phyloP scores from a whole-genome alignment of 2,329 filamentous ascomycete species.

The Dothistroma septosporum region DNA sequence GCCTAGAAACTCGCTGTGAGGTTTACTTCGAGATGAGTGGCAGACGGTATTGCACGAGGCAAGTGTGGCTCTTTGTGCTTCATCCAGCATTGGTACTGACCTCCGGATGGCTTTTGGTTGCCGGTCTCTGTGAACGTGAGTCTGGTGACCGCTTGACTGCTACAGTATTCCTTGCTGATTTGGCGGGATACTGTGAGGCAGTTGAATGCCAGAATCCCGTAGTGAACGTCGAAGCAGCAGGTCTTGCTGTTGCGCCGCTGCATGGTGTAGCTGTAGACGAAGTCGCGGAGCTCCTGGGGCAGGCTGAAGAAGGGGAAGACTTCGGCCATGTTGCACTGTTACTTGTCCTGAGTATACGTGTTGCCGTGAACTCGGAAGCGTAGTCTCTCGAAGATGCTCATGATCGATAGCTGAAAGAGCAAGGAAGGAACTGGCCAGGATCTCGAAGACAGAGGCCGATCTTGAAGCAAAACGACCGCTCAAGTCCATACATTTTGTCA shows the following conservation, averaged over 20 bases:
- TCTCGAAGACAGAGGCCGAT: too few species aligned
- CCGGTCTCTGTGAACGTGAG: background rate
- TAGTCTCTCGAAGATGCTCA: too few species aligned
- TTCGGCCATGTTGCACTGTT: constrained; percentile 15
- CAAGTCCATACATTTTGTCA: too few species aligned
- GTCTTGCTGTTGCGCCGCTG: background rate
- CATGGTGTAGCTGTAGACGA: constrained; percentile 8
- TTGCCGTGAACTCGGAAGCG: too few species aligned
- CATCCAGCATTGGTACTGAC: background rate
- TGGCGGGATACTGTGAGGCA: background rate
- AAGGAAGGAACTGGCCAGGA: too few species aligned
- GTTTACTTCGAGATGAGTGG: background rate
- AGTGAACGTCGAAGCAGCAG: background rate
- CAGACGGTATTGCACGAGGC: background rate
- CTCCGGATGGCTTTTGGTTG: background rate
- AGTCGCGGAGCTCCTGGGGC: constrained; percentile 10
- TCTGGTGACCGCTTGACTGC: background rate
- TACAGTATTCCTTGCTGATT: background rate
- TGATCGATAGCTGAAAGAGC: too few species aligned
- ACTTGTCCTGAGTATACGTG: too few species aligned
- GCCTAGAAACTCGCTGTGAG: background rate
- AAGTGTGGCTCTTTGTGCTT: background rate
- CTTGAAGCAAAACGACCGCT: too few species aligned
- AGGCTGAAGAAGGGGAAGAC: constrained; percentile 19
- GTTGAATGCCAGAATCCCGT: background rate